Evolutionary conservation across 164 flowering plant genomes (phyloP).

Genomic region (Magnolia sinica): DNA sequence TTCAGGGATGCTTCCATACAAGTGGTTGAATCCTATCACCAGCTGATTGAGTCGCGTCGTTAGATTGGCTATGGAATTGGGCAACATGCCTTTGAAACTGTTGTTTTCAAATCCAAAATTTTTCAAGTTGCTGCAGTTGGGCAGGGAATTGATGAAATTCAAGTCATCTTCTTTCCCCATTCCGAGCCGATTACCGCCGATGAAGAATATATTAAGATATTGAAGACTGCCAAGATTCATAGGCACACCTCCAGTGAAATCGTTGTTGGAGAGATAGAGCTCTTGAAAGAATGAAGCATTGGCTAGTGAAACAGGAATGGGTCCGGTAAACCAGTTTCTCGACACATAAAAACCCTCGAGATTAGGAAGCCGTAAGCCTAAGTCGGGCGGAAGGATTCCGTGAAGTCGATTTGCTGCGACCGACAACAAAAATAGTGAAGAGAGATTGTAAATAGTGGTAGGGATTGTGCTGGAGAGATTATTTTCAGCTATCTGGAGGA

Average conservation of each 20-base stretch:
- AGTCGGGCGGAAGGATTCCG: slow-evolving; percentile 24
- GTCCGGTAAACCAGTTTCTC: slow-evolving; percentile 3
- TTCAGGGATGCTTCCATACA: slow-evolving; percentile 33
- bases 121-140: slow-evolving; percentile 14
- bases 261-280: background rate
- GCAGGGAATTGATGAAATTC: slow-evolving; percentile 17
- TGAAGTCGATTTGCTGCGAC: slow-evolving; percentile 2
- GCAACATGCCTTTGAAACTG: slow-evolving; percentile 26
- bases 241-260: slow-evolving; percentile 9
- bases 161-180: slow-evolving; percentile 8
- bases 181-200: slow-evolving; percentile 14
- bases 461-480: slow-evolving; percentile 28
- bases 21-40: slow-evolving; percentile 12
- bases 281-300: slow-evolving; percentile 7
- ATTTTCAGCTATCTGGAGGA: slow-evolving; percentile 6
- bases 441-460: slow-evolving; percentile 23
- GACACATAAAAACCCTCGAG: background rate
- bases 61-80: slow-evolving; percentile 26
- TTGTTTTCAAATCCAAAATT: background rate
- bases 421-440: background rate
- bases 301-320: slow-evolving; percentile 5
- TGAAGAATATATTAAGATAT: background rate
- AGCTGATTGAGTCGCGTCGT: slow-evolving; percentile 7
- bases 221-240: background rate
- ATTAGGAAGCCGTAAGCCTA: slow-evolving; percentile 27